These are phyloP conservation scores for Ascochyta pisi DNA, from an alignment of 2,329 filamentous ascomycete species.

Conservation along the genomic window DNA sequence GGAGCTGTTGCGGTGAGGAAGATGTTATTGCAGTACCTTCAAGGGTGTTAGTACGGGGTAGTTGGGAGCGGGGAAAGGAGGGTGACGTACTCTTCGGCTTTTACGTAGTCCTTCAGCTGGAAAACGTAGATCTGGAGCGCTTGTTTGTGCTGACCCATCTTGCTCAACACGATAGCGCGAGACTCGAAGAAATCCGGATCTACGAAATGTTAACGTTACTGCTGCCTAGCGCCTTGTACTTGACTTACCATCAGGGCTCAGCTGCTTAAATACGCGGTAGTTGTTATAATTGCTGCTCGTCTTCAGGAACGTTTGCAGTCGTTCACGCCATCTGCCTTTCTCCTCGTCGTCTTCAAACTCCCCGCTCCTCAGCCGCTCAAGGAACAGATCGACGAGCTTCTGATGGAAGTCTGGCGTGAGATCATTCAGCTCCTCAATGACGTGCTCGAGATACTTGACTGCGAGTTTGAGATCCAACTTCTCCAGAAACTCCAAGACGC, in stretches of 20 bases:
- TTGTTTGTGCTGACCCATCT: constrained; percentile 94
- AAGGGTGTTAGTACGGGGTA: constrained; percentile 50
- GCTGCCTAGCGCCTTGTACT: neutral
- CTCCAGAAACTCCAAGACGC: constrained; percentile 76
- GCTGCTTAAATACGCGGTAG: constrained; percentile 74
- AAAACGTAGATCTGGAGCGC: constrained; percentile 98
- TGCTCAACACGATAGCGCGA: constrained; percentile 87
- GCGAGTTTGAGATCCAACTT: constrained; percentile 74
- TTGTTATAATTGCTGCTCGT: constrained; percentile 82
- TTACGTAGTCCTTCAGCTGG: constrained; percentile 82
- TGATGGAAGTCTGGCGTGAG: constrained; percentile 87
- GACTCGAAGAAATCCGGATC: constrained; percentile 88
- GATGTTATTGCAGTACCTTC: constrained; percentile 79
- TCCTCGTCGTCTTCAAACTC: constrained; percentile 45
- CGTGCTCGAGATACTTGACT: constrained; percentile 84
- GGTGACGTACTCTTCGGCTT: constrained; percentile 80
- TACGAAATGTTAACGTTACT: constrained; percentile 44
- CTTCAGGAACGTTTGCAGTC: constrained; percentile 76
- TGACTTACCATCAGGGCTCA: constrained; percentile 77
- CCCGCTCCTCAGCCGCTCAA: constrained; percentile 59
- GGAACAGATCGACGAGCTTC: constrained; percentile 74
- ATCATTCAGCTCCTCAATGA: constrained; percentile 87
- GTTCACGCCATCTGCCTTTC: constrained; percentile 61
- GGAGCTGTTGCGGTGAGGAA: constrained; percentile 62
- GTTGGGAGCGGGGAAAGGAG: neutral